Base-by-base conservation (phyloP, 805 yeast species). In the Candida cerambycidarum region DNA sequence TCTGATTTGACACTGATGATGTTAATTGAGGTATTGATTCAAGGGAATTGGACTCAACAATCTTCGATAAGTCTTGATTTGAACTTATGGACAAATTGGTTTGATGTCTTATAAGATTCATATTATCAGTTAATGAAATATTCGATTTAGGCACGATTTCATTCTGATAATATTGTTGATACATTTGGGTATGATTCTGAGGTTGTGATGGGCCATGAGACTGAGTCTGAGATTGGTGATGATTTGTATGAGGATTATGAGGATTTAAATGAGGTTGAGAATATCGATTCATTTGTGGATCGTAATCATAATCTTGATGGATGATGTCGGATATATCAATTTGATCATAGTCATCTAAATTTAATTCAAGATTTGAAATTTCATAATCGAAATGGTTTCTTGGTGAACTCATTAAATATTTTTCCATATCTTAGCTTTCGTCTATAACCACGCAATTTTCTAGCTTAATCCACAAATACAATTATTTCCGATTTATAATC, bases 21-120 rank as follows among this genome's bases (percentile, higher is more conserved):
- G 63, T 56, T 31, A 65, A 55, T 33, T 56, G 70, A 10, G 71
- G 73, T 29, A 67, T 55, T 24, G 65, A 60, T 37, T 69, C 74
- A 32, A 54, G 41, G 7, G 64, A 58, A 19, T 28, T 39, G 2
- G 62, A 55, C 10, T 47, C 45, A 10, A 48, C 52, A 6, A 51
- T 12, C 24, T 33, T 40, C 16, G 39, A 32, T 23, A 43, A 32
- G 17, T 46, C 50, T 14, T 38, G 42, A 16, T 29, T 27, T 2
- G 41, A 36, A n/a, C 34, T 31, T 3, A 45, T 46, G 12, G 48
- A 44, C n/a, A 45, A 32, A 33, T 45, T 40, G 7, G 41, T 37
- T 7, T 45, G 48, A 13, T 32, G 31, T 21, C 29, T 35, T 18
- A 42, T 29, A 9, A 42, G 25, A 11, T 32, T 16, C 49, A 41